Evolutionary conservation across 2,329 filamentous ascomycete species (phyloP).

Genomic region (Penicillium sp.): DNA sequence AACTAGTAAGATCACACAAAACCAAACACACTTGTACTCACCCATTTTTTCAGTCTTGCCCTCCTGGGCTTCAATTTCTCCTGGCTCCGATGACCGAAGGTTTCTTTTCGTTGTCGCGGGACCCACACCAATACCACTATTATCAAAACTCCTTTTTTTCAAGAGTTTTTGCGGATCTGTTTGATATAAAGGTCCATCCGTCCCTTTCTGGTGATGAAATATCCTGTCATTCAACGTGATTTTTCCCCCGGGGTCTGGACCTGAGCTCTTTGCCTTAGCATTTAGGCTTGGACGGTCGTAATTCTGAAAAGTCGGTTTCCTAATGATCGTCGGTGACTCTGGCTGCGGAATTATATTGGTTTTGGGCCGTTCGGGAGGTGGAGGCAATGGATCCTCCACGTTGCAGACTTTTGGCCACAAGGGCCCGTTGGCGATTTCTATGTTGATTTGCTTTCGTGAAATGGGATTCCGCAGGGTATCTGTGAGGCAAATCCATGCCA

Average conservation of each 20-base stretch:
- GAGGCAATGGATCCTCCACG: constrained; percentile 28
- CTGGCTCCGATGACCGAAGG: too few relatives aligned
- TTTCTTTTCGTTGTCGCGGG: too few relatives aligned
- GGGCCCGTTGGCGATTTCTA: constrained; percentile 2
- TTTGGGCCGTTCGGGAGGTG: constrained; percentile 18
- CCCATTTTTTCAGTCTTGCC: constrained; percentile 6
- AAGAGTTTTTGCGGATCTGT: not conserved
- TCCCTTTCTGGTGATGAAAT: constrained; percentile 12
- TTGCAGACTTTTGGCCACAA: constrained; percentile 8
- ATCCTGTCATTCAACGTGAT: constrained; percentile 1
- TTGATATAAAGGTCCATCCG: not conserved
- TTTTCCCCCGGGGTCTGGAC: not conserved
- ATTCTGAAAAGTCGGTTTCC: constrained; percentile 4
- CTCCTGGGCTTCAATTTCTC: not conserved
- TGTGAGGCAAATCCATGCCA: constrained; percentile 25
- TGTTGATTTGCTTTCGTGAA: constrained; percentile 19
- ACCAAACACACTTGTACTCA: constrained; percentile 32
- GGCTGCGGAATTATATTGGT: too few relatives aligned
- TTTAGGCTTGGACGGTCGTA: constrained; percentile 3
- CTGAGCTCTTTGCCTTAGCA: not conserved
- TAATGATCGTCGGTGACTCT: too few relatives aligned
- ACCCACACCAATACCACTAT: too few relatives aligned
- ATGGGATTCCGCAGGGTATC: constrained; percentile 16
- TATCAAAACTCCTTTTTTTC: not conserved
- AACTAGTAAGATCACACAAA: constrained; percentile 19